phyloP scores from a whole-genome alignment of 202 grass and related monocot species.

The Carex sylvatica region DNA sequence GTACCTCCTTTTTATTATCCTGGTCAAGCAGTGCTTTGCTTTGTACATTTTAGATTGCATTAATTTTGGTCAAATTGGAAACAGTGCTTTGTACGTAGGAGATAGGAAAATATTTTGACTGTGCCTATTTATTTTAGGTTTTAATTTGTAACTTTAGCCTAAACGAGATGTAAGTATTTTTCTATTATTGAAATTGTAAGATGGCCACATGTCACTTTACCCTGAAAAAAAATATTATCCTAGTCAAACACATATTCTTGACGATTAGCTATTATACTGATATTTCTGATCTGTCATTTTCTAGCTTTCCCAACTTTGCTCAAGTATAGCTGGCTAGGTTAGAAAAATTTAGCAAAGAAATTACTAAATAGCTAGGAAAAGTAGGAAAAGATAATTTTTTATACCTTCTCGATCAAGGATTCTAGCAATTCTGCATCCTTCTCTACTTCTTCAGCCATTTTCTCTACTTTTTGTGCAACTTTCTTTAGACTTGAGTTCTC shows the following conservation, averaged over 20 bases:
- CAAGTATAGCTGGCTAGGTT: too few species aligned
- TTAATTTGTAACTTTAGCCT: too few species aligned
- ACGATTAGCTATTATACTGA: background rate
- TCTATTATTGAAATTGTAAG: too few species aligned
- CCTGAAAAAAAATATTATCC: background rate
- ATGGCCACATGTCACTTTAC: too few species aligned
- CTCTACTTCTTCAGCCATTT: conserved; percentile 60
- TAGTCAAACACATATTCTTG: background rate
- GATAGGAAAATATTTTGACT: too few species aligned
- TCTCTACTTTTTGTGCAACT: conserved; percentile 40
- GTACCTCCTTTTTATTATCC: background rate
- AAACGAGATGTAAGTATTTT: too few species aligned
- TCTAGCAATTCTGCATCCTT: conserved; percentile 58
- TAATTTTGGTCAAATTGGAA: too few species aligned
- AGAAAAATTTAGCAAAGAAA: background rate
- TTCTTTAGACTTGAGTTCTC: conserved; percentile 41
- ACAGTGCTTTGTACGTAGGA: too few species aligned
- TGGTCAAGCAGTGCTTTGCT: too few species aligned
- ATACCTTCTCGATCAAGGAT: conserved; percentile 54
- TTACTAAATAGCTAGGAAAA: background rate
- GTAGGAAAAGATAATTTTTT: conserved; percentile 2
- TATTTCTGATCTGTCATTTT: background rate
- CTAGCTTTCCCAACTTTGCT: too few species aligned
- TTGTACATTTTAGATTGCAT: too few species aligned
- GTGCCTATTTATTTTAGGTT: too few species aligned